Evolutionary conservation across 148 eudicot species (phyloP).

Genomic region (Silene latifolia): DNA sequence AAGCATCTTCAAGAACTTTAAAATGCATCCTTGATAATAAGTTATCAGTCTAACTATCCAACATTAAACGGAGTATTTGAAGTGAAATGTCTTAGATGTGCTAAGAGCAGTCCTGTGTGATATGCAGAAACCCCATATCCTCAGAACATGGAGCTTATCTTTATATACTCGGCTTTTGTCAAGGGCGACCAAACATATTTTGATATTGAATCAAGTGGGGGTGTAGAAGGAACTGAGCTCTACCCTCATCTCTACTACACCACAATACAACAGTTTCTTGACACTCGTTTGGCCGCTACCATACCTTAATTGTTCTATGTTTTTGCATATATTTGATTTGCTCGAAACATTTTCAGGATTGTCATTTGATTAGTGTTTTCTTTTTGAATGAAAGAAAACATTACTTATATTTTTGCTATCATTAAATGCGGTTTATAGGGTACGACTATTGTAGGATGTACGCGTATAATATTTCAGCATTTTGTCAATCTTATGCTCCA

Average conservation of each 20-base stretch:
- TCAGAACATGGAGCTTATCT: conserved; percentile 46
- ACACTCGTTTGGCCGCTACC: conserved; percentile 30
- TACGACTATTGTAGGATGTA: not conserved
- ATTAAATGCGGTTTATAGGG: not conserved
- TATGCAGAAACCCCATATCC: conserved; percentile 73
- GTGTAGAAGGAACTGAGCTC: conserved; percentile 65
- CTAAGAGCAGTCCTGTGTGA: not conserved
- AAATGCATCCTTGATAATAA: too few relatives aligned
- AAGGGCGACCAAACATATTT: conserved; percentile 83
- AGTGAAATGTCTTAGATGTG: too few relatives aligned
- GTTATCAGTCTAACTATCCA: too few relatives aligned
- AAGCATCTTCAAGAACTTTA: not conserved
- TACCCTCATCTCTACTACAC: conserved; percentile 61
- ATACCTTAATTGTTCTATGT: not conserved
- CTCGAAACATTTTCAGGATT: not conserved
- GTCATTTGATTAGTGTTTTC: not conserved
- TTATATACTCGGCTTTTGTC: conserved; percentile 67
- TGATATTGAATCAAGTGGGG: conserved; percentile 51
- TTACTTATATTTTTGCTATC: not conserved
- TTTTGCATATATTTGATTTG: too few relatives aligned
- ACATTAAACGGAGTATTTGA: too few relatives aligned
- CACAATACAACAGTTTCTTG: conserved; percentile 52
- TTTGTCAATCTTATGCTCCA: too few relatives aligned
- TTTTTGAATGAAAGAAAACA: not conserved
- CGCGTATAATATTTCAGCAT: too few relatives aligned